These are phyloP conservation scores for Leccinum insigne DNA, from an alignment of 1,284 basidiomycete genomes.

Conservation along the genomic window DNA sequence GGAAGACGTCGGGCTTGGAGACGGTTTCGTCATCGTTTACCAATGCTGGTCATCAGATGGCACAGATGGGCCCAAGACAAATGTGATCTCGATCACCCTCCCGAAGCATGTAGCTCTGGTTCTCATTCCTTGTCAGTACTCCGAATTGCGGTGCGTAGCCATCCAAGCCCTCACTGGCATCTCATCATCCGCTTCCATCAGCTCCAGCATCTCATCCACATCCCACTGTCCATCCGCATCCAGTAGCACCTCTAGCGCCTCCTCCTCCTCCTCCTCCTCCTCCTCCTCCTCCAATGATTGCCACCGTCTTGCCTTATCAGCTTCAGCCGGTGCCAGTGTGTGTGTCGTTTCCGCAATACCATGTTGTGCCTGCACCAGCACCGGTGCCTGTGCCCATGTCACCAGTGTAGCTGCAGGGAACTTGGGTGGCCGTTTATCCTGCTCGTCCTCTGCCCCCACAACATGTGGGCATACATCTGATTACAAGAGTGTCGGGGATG, in stretches of 20 bases:
- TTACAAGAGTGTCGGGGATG: slow-evolving; percentile 28
- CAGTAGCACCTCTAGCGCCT: slow-evolving; percentile 5
- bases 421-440: slow-evolving; percentile 28
- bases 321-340: slow-evolving; percentile 19
- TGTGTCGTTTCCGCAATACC: neutral
- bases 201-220: slow-evolving; percentile 1
- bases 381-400: too few species aligned
- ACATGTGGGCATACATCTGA: neutral
- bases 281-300: slow-evolving; percentile 6
- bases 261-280: neutral
- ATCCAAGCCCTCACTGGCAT: neutral
- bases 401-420: slow-evolving; percentile 6
- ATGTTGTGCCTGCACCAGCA: too few species aligned
- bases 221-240: slow-evolving; percentile 4
- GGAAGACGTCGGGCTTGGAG: too few species aligned
- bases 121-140: neutral
- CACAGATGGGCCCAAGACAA: slow-evolving; percentile 13
- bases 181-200: slow-evolving; percentile 9
- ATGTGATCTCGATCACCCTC: slow-evolving; percentile 1
- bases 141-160: slow-evolving; percentile 5
- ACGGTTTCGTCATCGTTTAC: too few species aligned
- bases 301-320: slow-evolving; percentile 17
- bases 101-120: slow-evolving; percentile 6
- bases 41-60: neutral
- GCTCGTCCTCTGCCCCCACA: slow-evolving; percentile 7